A percentile compares a stretch with the other conserved stretches of the same genome.
Evolutionary conservation across 148 eudicot species (phyloP).

Genomic region (Rhododendron molle): DNA sequence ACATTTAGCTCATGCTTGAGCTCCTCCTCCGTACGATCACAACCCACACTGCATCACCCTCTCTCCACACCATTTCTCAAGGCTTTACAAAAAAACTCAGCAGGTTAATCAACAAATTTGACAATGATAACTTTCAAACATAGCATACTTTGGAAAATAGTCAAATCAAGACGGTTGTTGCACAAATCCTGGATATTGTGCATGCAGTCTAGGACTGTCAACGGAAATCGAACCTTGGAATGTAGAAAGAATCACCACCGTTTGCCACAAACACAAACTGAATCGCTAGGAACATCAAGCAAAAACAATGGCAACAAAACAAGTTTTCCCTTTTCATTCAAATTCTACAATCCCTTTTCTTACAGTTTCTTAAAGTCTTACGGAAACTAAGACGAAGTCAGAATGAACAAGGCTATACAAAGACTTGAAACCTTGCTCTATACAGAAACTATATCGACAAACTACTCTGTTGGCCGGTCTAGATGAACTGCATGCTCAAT

Average conservation of each 20-base stretch:
- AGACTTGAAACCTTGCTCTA: constrained; percentile 40
- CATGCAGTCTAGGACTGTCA: not conserved
- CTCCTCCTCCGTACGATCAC: not conserved
- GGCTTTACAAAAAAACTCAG: not conserved
- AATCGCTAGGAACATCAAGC: not conserved
- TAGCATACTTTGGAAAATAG: not conserved
- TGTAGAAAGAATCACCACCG: not conserved
- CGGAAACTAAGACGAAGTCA: not conserved
- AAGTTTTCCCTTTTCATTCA: constrained; percentile 14
- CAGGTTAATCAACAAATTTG: not conserved
- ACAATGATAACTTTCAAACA: not conserved
- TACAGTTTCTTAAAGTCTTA: constrained; percentile 3
- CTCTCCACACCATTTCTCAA: not conserved
- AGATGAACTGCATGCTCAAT: not conserved
- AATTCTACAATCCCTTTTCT: constrained; percentile 6
- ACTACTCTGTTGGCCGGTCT: not conserved
- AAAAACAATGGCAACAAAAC: not conserved
- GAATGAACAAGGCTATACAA: constrained; percentile 35
- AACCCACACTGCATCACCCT: not conserved
- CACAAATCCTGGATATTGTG: not conserved
- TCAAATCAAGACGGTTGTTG: not conserved
- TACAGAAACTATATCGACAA: constrained; percentile 28
- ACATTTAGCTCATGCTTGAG: not conserved
- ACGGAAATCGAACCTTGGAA: not conserved
- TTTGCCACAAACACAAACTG: not conserved